Evolutionary conservation across 441 rosid species (phyloP).

Genomic region (Hura crepitans): DNA sequence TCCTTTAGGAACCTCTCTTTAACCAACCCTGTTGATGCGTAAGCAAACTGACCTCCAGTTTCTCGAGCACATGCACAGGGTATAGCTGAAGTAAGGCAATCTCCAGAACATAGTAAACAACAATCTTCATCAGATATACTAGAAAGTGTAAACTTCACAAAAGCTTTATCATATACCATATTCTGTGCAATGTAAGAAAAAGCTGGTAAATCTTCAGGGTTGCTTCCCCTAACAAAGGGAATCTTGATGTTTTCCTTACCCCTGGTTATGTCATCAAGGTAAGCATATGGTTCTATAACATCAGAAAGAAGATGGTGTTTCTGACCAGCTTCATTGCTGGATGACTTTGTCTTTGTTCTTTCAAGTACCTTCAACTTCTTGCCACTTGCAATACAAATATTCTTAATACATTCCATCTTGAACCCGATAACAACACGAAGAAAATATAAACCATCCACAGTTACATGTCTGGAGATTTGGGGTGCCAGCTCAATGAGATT

Average conservation of each 20-base stretch:
- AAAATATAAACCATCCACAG: neutral
- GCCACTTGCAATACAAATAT: neutral
- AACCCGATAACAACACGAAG: conserved; percentile 1
- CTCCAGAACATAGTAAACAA: conserved; percentile 10
- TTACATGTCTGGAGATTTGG: neutral
- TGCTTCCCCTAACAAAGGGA: neutral
- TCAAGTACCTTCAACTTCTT: neutral
- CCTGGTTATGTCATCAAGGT: conserved; percentile 16
- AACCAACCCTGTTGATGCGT: conserved; percentile 12
- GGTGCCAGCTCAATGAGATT: neutral
- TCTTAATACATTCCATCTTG: neutral
- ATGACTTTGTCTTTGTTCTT: neutral
- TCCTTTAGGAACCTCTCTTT: conserved; percentile 18
- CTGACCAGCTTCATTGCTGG: neutral
- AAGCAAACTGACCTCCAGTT: conserved; percentile 20
- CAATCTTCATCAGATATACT: conserved; percentile 13
- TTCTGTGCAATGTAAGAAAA: conserved; percentile 13
- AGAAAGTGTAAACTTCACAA: neutral
- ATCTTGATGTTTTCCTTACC: conserved; percentile 17
- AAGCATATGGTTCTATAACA: neutral
- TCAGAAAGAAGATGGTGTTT: neutral
- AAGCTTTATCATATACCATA: conserved; percentile 12
- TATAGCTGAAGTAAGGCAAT: conserved; percentile 9
- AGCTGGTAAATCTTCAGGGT: neutral
- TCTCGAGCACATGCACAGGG: conserved; percentile 20